These are phyloP conservation scores for Xerocomellus chrysenteron DNA, from an alignment of 768 basidiomycete genomes.

Conservation along the genomic window DNA sequence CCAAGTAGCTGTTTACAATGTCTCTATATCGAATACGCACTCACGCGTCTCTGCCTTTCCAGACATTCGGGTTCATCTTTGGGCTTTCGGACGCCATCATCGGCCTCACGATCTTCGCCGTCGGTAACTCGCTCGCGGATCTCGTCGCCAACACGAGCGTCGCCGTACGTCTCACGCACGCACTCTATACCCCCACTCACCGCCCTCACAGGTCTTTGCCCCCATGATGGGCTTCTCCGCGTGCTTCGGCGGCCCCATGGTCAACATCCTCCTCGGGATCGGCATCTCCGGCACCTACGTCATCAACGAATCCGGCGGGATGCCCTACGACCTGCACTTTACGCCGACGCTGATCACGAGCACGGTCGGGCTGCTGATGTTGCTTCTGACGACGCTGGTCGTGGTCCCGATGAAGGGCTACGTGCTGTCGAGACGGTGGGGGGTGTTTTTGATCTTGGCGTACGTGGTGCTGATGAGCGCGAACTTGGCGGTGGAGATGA, in stretches of 20 bases:
- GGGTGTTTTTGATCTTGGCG: conserved; percentile 67
- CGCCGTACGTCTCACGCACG: conserved; percentile 53
- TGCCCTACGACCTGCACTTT: conserved; percentile 74
- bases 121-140: conserved; percentile 95
- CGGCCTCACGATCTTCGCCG: conserved; percentile 93
- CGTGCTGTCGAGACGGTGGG: conserved; percentile 78
- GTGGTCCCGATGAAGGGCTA: conserved; percentile 87
- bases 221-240: conserved; percentile 95
- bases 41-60: conserved; percentile 5
- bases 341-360: conserved; percentile 84
- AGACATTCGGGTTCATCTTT: conserved; percentile 93
- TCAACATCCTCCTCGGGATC: conserved; percentile 87
- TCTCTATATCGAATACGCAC: background rate
- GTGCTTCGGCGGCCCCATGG: conserved; percentile 92
- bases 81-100: conserved; percentile 97
- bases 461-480: conserved; percentile 76
- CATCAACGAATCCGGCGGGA: conserved; percentile 52
- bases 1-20: conserved; percentile 49
- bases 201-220: conserved; percentile 60
- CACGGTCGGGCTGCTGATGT: conserved; percentile 70
- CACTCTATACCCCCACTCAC: background rate
- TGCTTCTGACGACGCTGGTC: conserved; percentile 74
- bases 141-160: conserved; percentile 97
- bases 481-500: conserved; percentile 78
- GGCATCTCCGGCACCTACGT: conserved; percentile 91